Percentiles rank a stretch among this genome's conserved stretches.
Evolutionary conservation across 371 early-diverging fungal genomes (phyloP).

Genomic region (Saksenaea vasiformis): DNA sequence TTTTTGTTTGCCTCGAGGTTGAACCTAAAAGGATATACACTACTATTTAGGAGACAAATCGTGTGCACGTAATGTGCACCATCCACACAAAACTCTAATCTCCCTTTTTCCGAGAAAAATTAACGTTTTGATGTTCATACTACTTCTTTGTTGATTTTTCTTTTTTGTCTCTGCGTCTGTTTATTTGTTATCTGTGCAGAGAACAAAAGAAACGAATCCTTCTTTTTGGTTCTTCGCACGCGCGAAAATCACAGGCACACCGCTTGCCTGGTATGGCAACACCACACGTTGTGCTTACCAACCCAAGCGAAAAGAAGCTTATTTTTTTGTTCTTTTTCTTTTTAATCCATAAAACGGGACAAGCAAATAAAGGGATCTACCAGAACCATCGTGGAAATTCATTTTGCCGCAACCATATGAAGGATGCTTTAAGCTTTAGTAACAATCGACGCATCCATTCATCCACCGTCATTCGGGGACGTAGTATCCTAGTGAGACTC

Average conservation of each 20-base stretch:
- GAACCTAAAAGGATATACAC: background rate
- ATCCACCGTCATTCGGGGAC: background rate
- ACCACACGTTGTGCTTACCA: background rate
- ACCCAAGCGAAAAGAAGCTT: background rate
- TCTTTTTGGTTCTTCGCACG: background rate
- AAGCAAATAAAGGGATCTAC: background rate
- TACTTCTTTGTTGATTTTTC: too few species aligned
- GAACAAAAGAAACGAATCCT: background rate
- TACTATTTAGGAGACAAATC: background rate
- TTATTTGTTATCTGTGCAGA: background rate
- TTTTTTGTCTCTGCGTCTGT: too few species aligned
- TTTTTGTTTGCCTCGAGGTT: background rate
- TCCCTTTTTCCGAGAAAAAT: too few species aligned
- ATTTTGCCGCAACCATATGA: background rate
- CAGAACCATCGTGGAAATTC: background rate
- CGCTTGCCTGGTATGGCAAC: background rate
- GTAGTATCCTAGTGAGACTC: background rate
- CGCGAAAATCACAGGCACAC: conserved; percentile 1
- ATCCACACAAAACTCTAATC: too few species aligned
- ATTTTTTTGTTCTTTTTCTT: background rate
- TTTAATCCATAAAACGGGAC: background rate
- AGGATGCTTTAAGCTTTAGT: background rate
- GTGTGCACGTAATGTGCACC: too few species aligned
- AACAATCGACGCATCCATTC: background rate
- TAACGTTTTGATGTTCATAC: too few species aligned